Conservation (phyloP, 768 basidiomycete species). For the Boletus subparvulus region DNA sequence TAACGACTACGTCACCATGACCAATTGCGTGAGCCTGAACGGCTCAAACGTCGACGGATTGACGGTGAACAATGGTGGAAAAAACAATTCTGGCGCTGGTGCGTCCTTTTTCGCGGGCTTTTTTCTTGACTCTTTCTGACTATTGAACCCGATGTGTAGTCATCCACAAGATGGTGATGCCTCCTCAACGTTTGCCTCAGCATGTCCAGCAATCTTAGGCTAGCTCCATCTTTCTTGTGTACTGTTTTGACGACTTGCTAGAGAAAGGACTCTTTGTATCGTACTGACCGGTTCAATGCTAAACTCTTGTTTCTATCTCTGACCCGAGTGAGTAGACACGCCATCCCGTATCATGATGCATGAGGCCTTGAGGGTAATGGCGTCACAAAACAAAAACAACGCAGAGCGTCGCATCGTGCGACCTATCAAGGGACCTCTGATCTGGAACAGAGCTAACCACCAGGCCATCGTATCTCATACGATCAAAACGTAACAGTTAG, state of each 20-base stretch:
- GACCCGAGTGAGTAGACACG: neutral
- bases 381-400: too few species aligned
- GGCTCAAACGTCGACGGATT: neutral
- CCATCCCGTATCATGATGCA: too few species aligned
- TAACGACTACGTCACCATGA: neutral
- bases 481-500: too few species aligned
- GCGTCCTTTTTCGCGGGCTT: neutral
- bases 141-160: neutral
- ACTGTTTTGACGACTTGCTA: neutral
- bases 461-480: too few species aligned
- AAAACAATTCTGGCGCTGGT: constrained; percentile 11
- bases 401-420: too few species aligned
- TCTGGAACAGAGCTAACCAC: too few species aligned
- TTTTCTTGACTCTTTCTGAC: neutral
- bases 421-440: too few species aligned
- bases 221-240: too few species aligned
- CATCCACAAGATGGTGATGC: constrained; percentile 4
- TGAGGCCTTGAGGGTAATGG: too few species aligned
- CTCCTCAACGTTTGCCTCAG: neutral
- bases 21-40: neutral
- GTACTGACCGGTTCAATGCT: neutral
- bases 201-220: neutral
- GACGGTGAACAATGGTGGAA: constrained; percentile 11
- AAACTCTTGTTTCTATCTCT: too few species aligned
- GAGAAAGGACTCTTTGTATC: neutral